A percentile compares a stretch with the other conserved stretches of the same genome.
phyloP scores from a whole-genome alignment of 2,329 filamentous ascomycete genomes.

The Hymenoscyphus occultus region DNA sequence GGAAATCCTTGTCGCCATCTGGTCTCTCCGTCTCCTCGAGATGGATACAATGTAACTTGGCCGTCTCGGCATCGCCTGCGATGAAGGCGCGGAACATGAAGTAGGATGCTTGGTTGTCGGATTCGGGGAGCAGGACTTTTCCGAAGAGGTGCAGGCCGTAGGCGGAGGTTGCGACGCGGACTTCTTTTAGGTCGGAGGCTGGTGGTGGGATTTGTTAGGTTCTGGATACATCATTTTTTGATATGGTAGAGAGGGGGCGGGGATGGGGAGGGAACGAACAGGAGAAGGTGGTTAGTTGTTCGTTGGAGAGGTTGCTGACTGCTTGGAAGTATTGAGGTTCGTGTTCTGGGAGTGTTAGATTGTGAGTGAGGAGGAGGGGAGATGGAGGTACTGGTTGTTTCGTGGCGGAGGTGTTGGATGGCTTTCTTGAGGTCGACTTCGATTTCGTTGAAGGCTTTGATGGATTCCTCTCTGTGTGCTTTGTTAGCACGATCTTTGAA shows the following conservation, averaged over 20 bases:
- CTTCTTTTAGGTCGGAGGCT: conserved; percentile 42
- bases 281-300: conserved; percentile 33
- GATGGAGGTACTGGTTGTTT: conserved; percentile 42
- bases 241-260: neutral
- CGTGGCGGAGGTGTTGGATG: conserved; percentile 48
- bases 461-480: conserved; percentile 45
- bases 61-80: conserved; percentile 39
- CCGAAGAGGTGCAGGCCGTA: conserved; percentile 51
- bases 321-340: conserved; percentile 55
- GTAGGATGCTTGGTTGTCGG: conserved; percentile 37
- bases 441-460: conserved; percentile 49
- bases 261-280: neutral
- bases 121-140: conserved; percentile 46
- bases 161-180: conserved; percentile 45
- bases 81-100: conserved; percentile 50
- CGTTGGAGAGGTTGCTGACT: conserved; percentile 35
- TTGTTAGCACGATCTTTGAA: neutral
- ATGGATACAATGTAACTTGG: conserved; percentile 46
- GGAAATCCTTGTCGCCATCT: conserved; percentile 44
- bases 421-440: conserved; percentile 50
- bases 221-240: too few relatives aligned
- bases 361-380: conserved; percentile 1
- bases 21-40: conserved; percentile 43
- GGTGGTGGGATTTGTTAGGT: conserved; percentile 2
- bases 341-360: conserved; percentile 42